Evolutionary conservation across 345 rosid genomes (phyloP).

Genomic region (Brassica nigra): DNA sequence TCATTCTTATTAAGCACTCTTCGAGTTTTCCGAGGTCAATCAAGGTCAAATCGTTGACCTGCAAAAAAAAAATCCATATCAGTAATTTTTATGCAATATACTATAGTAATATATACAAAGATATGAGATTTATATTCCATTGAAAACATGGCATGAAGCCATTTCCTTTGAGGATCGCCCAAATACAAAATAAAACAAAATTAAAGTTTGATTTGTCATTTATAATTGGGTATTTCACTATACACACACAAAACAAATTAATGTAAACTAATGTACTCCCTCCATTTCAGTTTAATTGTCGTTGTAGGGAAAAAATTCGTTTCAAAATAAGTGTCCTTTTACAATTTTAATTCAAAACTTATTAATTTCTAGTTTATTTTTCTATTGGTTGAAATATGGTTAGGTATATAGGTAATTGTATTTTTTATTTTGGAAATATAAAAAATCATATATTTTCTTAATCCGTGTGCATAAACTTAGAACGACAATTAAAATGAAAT

Average conservation of each 20-base stretch:
- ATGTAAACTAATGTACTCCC: no score
- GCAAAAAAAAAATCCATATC: slow-evolving; percentile 31
- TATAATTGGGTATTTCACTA: not conserved
- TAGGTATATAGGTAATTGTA: no score
- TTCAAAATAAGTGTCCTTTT: no score
- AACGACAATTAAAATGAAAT: not conserved
- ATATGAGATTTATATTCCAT: not conserved
- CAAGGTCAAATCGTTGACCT: slow-evolving; percentile 50
- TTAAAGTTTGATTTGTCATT: not conserved
- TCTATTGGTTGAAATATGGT: no score
- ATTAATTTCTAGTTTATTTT: no score
- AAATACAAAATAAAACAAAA: not conserved
- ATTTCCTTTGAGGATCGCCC: not conserved
- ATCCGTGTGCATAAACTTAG: no score
- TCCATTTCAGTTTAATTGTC: no score
- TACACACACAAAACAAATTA: not conserved
- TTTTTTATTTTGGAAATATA: no score
- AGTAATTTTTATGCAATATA: not conserved
- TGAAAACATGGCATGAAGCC: not conserved
- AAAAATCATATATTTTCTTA: no score
- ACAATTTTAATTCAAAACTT: no score
- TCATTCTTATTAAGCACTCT: slow-evolving; percentile 32
- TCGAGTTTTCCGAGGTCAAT: slow-evolving; percentile 30
- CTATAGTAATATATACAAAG: not conserved
- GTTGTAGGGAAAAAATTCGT: no score